phyloP scores from a whole-genome alignment of 768 basidiomycete genomes.

The Candolleomyces aberdarensis region DNA sequence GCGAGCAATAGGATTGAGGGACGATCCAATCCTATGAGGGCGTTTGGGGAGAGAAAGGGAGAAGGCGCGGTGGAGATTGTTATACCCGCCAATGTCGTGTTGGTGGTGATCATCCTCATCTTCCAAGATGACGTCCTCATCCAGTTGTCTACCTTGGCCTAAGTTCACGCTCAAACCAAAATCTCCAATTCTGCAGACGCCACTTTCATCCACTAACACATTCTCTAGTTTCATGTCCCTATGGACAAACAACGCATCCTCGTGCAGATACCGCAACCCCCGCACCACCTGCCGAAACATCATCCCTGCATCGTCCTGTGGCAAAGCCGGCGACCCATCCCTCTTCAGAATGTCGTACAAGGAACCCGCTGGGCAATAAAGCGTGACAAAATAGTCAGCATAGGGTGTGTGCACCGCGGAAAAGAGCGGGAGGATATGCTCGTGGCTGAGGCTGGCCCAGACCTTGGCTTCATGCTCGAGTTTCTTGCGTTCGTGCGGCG shows the following conservation, averaged over 20 bases:
- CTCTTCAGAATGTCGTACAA: slow-evolving; percentile 80
- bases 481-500: slow-evolving; percentile 46
- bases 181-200: slow-evolving; percentile 81
- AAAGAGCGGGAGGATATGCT: slow-evolving; percentile 86
- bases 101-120: slow-evolving; percentile 21
- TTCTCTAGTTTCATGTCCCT: slow-evolving; percentile 98
- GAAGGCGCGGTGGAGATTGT: slow-evolving; percentile 36
- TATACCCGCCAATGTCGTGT: slow-evolving; percentile 11
- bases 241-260: slow-evolving; percentile 75
- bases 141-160: slow-evolving; percentile 39
- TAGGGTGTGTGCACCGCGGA: slow-evolving; percentile 52
- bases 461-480: slow-evolving; percentile 68
- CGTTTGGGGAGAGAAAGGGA: slow-evolving; percentile 34
- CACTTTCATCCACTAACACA: slow-evolving; percentile 86
- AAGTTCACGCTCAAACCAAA: slow-evolving; percentile 79
- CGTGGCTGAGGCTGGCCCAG: slow-evolving; percentile 78
- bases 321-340: slow-evolving; percentile 63
- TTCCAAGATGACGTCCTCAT: slow-evolving; percentile 33
- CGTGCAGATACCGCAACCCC: slow-evolving; percentile 81
- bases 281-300: slow-evolving; percentile 86
- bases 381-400: slow-evolving; percentile 79
- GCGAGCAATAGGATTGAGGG: slow-evolving; percentile 28
- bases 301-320: slow-evolving; percentile 77
- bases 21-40: slow-evolving; percentile 18
- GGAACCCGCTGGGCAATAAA: slow-evolving; percentile 81